Evolutionary conservation across 768 basidiomycete genomes (phyloP).

Genomic region (Termitomyces sp.): DNA sequence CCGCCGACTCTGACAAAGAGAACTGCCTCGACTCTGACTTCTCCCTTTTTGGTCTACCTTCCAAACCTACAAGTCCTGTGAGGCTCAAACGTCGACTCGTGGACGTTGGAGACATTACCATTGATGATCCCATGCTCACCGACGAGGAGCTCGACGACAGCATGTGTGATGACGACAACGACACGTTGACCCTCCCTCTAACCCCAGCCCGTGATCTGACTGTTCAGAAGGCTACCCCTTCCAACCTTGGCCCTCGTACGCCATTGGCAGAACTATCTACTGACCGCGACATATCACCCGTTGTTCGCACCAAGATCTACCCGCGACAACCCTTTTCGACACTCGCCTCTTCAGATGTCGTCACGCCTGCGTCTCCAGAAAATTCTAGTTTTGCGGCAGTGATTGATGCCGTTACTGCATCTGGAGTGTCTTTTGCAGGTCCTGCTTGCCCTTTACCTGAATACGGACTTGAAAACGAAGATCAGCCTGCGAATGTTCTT

Average conservation of each 20-base stretch:
- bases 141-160: constrained; percentile 34
- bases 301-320: constrained; percentile 31
- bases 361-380: constrained; percentile 11
- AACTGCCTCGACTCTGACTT: constrained; percentile 25
- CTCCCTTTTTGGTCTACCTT: constrained; percentile 32
- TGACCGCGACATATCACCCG: constrained; percentile 31
- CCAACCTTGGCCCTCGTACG: constrained; percentile 29
- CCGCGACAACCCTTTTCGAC: constrained; percentile 23
- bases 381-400: constrained; percentile 13
- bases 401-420: constrained; percentile 19
- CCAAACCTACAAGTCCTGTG: constrained; percentile 23
- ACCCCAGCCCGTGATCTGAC: constrained; percentile 22
- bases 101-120: constrained; percentile 49
- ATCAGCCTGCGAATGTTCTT: not conserved
- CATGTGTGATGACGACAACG: constrained; percentile 32
- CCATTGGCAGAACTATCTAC: constrained; percentile 35
- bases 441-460: constrained; percentile 3
- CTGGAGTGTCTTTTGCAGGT: constrained; percentile 19
- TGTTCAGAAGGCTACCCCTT: constrained; percentile 12
- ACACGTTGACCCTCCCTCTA: constrained; percentile 34
- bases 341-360: constrained; percentile 16
- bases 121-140: constrained; percentile 33
- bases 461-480: constrained; percentile 4
- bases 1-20: constrained; percentile 46
- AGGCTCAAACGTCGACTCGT: constrained; percentile 39